Base-by-base conservation (phyloP, 176 grass and related monocot genomes). In the Coix lacrymajobi region DNA sequence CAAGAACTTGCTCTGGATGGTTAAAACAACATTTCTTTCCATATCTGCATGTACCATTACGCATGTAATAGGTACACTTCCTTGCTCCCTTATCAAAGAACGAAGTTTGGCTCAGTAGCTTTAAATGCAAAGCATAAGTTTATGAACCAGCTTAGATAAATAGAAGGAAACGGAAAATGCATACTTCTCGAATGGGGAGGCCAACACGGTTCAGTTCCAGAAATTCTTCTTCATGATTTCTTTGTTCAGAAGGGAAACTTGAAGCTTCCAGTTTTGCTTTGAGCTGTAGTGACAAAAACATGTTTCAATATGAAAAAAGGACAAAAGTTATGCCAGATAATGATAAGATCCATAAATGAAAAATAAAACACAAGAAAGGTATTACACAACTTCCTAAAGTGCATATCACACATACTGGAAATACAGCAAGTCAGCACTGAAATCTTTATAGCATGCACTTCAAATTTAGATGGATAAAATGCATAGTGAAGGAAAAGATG, bases 171-270 rank as follows among this genome's bases (percentile, higher is more conserved):
- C 9, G 32, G n/a, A 66, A 75, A 69, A 69, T 78, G 12, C 84
- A 62, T 92, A 92, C 91, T 71, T 88, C 74, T 81, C 79, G 80
- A 86, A 92, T 85, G 16, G 87, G 91, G 19, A 90, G 64, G 44
- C 80, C 84, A 38, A 81, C 29, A 83, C 67, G 75, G 66, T 92
- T 92, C 65, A 90, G 71, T 71, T 88, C 65, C 38, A 79, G 37
- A 66, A 84, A 79, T 84, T 84, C 43, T 84, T 19, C 75, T 36
- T 69, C 86, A 66, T 24, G 67, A 26, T 58, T 38, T 74, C 58
- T 51, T 73, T 79, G 66, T 79, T 84, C 75, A 58, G 75, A 79
- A 16, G 75, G 26, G 70, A 78, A 72, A 71, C 57, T 73, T 78
- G 80, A 52, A 79, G 5, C 74, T 54, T 88, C 68, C 8, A 49